Evolutionary conservation across 73 alveolate genomes (phyloP).

Genomic region (Effrenium voratum): DNA sequence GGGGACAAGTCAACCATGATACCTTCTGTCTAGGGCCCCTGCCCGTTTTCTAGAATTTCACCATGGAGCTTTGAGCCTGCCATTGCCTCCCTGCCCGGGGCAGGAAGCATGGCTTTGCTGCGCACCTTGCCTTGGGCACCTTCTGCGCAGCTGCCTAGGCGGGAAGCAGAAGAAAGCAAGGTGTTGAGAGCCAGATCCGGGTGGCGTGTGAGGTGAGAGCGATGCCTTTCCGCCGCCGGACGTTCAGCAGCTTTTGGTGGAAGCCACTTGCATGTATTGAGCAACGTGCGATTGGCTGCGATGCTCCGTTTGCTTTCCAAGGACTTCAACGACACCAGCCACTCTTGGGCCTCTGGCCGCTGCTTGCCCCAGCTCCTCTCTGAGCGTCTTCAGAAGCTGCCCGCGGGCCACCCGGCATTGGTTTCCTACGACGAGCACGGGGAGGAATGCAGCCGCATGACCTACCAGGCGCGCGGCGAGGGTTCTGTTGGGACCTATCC

Average conservation of each 20-base stretch:
- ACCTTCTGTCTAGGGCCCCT: no score
- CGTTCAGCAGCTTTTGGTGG: constrained; percentile 10
- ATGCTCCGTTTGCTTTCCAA: not conserved
- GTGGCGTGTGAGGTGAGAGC: not conserved
- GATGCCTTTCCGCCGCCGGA: constrained; percentile 20
- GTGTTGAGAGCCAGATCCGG: no score
- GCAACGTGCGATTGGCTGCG: not conserved
- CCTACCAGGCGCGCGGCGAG: constrained; percentile 66
- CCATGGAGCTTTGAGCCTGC: no score
- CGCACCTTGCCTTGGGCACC: no score
- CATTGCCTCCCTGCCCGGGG: no score
- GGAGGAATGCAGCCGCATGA: not conserved
- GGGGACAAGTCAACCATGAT: no score
- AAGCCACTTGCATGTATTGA: not conserved
- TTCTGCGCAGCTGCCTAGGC: no score
- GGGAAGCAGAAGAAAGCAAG: no score
- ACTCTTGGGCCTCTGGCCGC: no score
- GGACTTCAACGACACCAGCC: constrained; percentile 3
- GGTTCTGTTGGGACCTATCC: no score
- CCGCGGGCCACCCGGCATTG: constrained; percentile 49
- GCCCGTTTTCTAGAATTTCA: no score
- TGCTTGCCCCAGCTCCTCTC: constrained; percentile 26
- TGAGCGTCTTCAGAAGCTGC: not conserved
- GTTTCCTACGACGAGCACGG: constrained; percentile 15
- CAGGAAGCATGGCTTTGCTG: no score